These are phyloP conservation scores for Logfia minima DNA, from an alignment of 129 eudicot genomes.

Conservation along the genomic window DNA sequence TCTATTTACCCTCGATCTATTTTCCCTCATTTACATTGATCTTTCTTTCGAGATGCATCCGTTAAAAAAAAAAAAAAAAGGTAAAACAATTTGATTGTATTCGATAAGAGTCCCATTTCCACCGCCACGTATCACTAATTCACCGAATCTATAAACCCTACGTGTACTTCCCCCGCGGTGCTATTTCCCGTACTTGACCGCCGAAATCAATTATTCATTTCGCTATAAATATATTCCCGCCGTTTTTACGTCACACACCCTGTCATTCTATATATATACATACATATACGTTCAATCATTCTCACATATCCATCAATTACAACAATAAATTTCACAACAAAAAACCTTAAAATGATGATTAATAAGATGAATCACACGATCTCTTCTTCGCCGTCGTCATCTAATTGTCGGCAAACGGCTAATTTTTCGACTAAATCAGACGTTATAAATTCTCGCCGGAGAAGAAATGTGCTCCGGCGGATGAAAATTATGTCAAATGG, in stretches of 20 bases:
- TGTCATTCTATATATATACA: background rate
- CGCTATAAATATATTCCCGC: background rate
- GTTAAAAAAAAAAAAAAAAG: too few species aligned
- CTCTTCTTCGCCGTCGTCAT: constrained; percentile 2
- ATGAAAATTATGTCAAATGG: constrained; percentile 17
- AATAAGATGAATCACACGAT: constrained; percentile 19
- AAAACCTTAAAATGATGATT: constrained; percentile 24
- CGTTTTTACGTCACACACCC: constrained; percentile 23
- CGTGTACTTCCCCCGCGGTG: constrained; percentile 26
- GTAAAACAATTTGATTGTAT: background rate
- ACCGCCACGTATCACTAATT: constrained; percentile 31
- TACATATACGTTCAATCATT: background rate
- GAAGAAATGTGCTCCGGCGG: constrained; percentile 31
- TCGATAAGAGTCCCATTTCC: constrained; percentile 17
- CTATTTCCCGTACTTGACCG: constrained; percentile 47
- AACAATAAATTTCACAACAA: background rate
- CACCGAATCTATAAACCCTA: constrained; percentile 27
- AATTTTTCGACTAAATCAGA: constrained; percentile 11
- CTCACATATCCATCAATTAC: background rate
- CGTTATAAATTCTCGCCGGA: constrained; percentile 14
- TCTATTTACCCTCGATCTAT: too few species aligned
- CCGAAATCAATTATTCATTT: constrained; percentile 15
- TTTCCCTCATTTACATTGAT: too few species aligned
- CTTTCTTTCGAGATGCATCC: too few species aligned
- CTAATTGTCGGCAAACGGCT: constrained; percentile 18